Conservation (phyloP, 169 alveolate genomes). For the Cryptosporidium sp. region DNA sequence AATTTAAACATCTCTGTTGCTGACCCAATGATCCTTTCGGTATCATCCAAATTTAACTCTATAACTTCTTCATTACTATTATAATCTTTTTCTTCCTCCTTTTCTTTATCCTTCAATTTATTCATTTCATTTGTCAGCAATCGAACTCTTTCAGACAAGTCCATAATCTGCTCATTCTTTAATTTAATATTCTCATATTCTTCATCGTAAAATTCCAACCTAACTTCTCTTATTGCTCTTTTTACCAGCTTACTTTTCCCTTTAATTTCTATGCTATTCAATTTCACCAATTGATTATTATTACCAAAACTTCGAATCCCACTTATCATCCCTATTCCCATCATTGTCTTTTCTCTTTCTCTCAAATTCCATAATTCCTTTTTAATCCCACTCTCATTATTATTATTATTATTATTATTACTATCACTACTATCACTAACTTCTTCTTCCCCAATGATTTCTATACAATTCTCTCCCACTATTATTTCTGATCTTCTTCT, state of each 20-base stretch:
- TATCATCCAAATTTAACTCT: constrained; percentile 8
- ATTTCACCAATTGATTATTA: background rate
- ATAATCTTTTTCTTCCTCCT: background rate
- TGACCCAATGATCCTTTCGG: constrained; percentile 42
- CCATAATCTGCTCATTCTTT: constrained; percentile 39
- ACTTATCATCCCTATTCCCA: no score
- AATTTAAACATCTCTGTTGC: constrained; percentile 66
- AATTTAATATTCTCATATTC: constrained; percentile 12
- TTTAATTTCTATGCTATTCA: constrained; percentile 16
- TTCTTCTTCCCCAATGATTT: background rate
- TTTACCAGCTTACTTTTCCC: background rate
- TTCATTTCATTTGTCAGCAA: constrained; percentile 28
- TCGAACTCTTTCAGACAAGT: constrained; percentile 44
- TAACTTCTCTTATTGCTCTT: background rate
- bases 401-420: background rate
- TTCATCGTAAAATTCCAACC: constrained; percentile 8
- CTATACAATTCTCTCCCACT: background rate
- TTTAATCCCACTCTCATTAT: no score
- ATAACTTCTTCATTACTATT: background rate
- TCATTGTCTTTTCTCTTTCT: no score
- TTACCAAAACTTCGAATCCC: no score
- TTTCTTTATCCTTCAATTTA: constrained; percentile 31
- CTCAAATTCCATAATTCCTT: no score
- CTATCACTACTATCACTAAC: no score
- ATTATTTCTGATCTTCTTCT: background rate